Evolutionary conservation across 257 asterid genomes (phyloP), one percentile per base, ranked within the genome.

Genomic region (Hygrophila difformis): DNA sequence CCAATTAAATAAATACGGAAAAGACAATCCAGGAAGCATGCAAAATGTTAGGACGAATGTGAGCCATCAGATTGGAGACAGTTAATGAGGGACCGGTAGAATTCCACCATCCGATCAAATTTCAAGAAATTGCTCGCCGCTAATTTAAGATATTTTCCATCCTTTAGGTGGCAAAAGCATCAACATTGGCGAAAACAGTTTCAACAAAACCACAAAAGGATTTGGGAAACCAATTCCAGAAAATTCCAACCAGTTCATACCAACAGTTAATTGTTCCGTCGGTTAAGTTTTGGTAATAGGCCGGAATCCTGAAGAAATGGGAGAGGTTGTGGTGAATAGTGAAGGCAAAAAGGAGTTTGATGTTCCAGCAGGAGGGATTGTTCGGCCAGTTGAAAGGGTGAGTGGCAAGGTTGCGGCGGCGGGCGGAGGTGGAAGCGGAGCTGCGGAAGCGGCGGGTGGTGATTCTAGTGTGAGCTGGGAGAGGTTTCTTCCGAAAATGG

Each of bases 401-500:
- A 18, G 22, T 51, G 26, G n/a, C 46, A 59, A 20, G 17, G 17
- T 38, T 11, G 20, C 60, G 4, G 52, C 39, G 21, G 65, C 46
- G 3, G 59, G 39, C 29, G 29, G 29, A n/a, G n/a, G n/a, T 24
- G 29, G 29, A 24, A 24, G 7, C 29, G 29, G 29, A 2, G 3
- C 29, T 24, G 67, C 70, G 13, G 71, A 60, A 38, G 62, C 28
- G 13, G 69, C 34, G 15, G 39, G 56, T 12, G 13, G 35, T 18
- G 39, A 71, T 22, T 60, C 64, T 1, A 21, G 40, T 36, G 46
- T 51, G 0, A 62, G 72, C 67, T 84, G 93, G 95, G 97, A 77
- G 59, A 73, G 79, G 68, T 84, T 88, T 70, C 79, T 81, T 33
- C 96, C 97, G 0, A 77, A 73, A 34, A 68, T 69, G 93, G 79